These are phyloP conservation scores for Corylus americana DNA, from an alignment of 306 rosid genomes.

Conservation along the genomic window DNA sequence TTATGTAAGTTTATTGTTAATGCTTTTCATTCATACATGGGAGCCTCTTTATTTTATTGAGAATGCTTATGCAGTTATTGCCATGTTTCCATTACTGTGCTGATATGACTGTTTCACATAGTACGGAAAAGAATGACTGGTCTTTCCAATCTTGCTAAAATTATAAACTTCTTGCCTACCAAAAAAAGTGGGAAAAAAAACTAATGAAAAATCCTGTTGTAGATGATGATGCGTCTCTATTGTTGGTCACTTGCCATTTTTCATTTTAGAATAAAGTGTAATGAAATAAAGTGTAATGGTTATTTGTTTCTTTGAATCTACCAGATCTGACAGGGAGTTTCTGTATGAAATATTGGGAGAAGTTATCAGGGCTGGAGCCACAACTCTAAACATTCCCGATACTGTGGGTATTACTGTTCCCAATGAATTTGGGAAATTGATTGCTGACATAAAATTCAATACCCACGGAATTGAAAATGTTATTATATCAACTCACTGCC, in stretches of 20 bases:
- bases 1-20: background rate
- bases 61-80: background rate
- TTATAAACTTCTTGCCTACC: background rate
- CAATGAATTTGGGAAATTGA: constrained; percentile 65
- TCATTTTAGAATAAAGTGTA: background rate
- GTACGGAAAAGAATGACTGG: background rate
- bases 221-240: background rate
- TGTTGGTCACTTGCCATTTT: background rate
- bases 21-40: background rate
- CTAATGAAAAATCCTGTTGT: no score
- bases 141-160: background rate
- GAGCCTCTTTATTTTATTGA: background rate
- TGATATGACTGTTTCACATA: background rate
- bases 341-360: constrained; percentile 86
- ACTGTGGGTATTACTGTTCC: constrained; percentile 86
- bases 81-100: background rate
- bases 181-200: background rate
- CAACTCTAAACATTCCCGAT: constrained; percentile 94
- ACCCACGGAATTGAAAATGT: constrained; percentile 87
- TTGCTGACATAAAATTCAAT: constrained; percentile 87
- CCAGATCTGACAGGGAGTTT: constrained; percentile 87
- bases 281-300: background rate
- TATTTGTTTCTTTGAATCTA: constrained; percentile 14
- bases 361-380: constrained; percentile 94
- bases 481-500: constrained; percentile 95